These are phyloP conservation scores for Quaeritorhiza haematococci DNA, from an alignment of 371 early-diverging fungal genomes.

Conservation along the genomic window DNA sequence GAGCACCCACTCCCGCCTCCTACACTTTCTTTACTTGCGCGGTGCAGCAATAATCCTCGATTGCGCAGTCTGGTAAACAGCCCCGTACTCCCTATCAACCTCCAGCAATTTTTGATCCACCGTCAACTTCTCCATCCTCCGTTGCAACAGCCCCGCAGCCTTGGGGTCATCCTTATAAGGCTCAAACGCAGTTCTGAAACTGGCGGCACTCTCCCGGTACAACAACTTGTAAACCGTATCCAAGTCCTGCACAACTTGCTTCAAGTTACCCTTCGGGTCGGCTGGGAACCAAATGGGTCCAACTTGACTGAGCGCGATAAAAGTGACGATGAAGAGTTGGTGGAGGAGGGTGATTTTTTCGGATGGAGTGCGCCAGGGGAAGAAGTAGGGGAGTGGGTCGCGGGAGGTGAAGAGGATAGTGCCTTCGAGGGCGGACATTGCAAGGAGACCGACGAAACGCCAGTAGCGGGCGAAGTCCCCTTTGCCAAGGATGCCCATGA, in stretches of 20 bases:
- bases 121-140: constrained; percentile 48
- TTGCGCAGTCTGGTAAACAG: background rate
- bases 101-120: constrained; percentile 40
- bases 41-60: too few species aligned
- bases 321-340: constrained; percentile 49
- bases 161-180: constrained; percentile 36
- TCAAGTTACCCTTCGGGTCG: constrained; percentile 18
- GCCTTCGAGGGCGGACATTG: constrained; percentile 43
- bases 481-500: constrained; percentile 49
- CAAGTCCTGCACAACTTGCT: constrained; percentile 28
- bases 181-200: constrained; percentile 36
- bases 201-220: constrained; percentile 32
- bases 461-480: constrained; percentile 57
- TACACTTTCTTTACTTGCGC: too few species aligned
- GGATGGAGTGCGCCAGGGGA: constrained; percentile 41
- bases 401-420: constrained; percentile 32
- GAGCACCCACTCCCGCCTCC: too few species aligned
- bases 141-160: constrained; percentile 32
- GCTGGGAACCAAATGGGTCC: constrained; percentile 53
- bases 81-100: constrained; percentile 8
- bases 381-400: constrained; percentile 18
- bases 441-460: constrained; percentile 46
- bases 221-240: constrained; percentile 38
- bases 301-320: constrained; percentile 54
- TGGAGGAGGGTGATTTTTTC: constrained; percentile 51